Percentiles rank a stretch among this genome's conserved stretches.
These are phyloP conservation scores for Stenogyne calaminthoides DNA, from an alignment of 305 asterid genomes.

Conservation along the genomic window DNA sequence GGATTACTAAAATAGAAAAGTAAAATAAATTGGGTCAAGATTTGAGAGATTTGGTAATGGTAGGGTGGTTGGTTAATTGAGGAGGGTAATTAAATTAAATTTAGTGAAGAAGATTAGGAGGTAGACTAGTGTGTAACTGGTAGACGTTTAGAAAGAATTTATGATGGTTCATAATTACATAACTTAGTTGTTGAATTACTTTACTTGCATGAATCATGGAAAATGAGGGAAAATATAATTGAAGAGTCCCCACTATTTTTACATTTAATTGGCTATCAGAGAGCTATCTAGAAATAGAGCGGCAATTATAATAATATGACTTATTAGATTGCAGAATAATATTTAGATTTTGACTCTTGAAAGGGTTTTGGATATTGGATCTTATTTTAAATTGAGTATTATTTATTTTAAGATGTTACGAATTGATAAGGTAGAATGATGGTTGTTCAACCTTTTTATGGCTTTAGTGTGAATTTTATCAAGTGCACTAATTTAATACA, in stretches of 20 bases:
- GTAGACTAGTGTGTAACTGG: not conserved
- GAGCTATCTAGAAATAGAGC: not conserved
- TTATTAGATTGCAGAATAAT: not conserved
- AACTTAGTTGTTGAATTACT: not conserved
- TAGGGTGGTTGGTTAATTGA: not conserved
- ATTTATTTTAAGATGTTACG: no score
- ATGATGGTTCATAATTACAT: not conserved
- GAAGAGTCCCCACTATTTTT: slow-evolving; percentile 7
- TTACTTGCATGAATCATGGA: not conserved
- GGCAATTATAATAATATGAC: not conserved
- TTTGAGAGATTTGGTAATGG: not conserved
- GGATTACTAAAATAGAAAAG: not conserved
- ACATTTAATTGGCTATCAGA: not conserved
- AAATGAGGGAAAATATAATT: not conserved
- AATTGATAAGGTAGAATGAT: no score
- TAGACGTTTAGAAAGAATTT: slow-evolving; percentile 1
- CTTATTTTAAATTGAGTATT: no score
- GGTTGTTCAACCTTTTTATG: no score
- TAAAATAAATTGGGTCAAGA: not conserved
- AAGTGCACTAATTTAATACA: no score
- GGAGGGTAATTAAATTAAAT: not conserved
- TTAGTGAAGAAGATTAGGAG: not conserved
- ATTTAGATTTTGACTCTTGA: not conserved
- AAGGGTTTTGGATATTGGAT: not conserved
- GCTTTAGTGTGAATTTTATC: no score